A percentile compares a stretch with the other conserved stretches of the same genome.
Conservation (phyloP, 495 filamentous ascomycete genomes). For the Neurospora sp. region DNA sequence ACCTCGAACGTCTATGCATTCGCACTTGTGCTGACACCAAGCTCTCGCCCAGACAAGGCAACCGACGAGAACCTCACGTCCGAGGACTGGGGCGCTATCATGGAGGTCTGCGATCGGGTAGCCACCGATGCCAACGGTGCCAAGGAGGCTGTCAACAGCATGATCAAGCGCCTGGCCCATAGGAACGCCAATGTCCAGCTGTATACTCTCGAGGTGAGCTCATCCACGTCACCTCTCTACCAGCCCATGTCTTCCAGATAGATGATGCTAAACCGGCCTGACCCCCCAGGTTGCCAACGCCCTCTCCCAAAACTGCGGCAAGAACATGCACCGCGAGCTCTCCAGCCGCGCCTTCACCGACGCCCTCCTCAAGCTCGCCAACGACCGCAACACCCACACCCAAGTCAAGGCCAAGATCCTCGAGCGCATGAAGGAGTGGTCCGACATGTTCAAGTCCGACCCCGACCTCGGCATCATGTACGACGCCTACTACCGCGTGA, state of each 20-base stretch:
- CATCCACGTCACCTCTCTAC: not conserved
- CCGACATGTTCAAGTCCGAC: constrained; percentile 83
- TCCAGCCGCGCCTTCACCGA: constrained; percentile 94
- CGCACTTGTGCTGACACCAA: not conserved
- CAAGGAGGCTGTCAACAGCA: constrained; percentile 84
- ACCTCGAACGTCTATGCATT: not conserved
- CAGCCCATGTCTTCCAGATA: not conserved
- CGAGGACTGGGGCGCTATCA: constrained; percentile 97
- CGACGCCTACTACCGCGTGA: constrained; percentile 83
- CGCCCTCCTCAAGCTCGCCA: constrained; percentile 79
- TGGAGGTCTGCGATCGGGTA: constrained; percentile 97
- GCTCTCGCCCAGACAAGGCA: constrained; percentile 65
- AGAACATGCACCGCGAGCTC: constrained; percentile 84
- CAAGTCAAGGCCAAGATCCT: constrained; percentile 96
- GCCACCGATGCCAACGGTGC: constrained; percentile 47
- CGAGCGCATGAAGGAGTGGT: constrained; percentile 94
- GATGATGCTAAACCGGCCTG: not conserved
- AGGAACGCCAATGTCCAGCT: constrained; percentile 98
- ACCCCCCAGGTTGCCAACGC: constrained; percentile 68
- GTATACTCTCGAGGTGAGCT: constrained; percentile 81
- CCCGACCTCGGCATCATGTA: constrained; percentile 96
- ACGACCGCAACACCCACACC: constrained; percentile 89
- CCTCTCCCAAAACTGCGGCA: constrained; percentile 88
- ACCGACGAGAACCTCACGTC: constrained; percentile 97
- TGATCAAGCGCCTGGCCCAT: constrained; percentile 95